Evolutionary conservation across 441 rosid genomes (phyloP).

Genomic region (Capsella rubella): DNA sequence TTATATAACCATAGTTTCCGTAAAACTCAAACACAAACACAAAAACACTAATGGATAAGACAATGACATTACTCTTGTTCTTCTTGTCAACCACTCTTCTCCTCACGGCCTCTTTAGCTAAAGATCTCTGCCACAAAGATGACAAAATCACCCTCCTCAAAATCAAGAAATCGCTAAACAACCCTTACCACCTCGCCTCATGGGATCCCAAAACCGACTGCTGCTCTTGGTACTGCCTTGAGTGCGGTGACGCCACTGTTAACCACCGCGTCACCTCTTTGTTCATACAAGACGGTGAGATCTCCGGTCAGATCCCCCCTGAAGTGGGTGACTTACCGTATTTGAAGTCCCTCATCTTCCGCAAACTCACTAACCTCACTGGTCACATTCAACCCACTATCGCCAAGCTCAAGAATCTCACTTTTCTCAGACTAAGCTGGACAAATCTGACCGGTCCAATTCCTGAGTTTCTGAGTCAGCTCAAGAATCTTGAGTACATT

Average conservation of each 20-base stretch:
- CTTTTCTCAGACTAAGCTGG: slow-evolving; percentile 51
- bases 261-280: slow-evolving; percentile 66
- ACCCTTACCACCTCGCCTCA: slow-evolving; percentile 68
- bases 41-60: slow-evolving; percentile 34
- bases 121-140: slow-evolving; percentile 46
- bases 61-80: slow-evolving; percentile 29
- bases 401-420: slow-evolving; percentile 58
- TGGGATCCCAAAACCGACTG: slow-evolving; percentile 71
- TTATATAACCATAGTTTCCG: slow-evolving; percentile 14
- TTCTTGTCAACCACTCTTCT: slow-evolving; percentile 28
- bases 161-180: slow-evolving; percentile 52
- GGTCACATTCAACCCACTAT: slow-evolving; percentile 60
- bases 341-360: slow-evolving; percentile 53
- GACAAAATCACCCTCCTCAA: slow-evolving; percentile 57
- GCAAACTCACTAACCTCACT: slow-evolving; percentile 58
- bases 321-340: slow-evolving; percentile 63
- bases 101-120: slow-evolving; percentile 32
- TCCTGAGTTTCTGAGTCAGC: slow-evolving; percentile 54
- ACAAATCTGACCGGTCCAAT: slow-evolving; percentile 58
- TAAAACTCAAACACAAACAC: slow-evolving; percentile 15
- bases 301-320: slow-evolving; percentile 53
- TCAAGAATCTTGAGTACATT: slow-evolving; percentile 54
- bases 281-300: slow-evolving; percentile 48
- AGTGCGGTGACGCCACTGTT: slow-evolving; percentile 59
- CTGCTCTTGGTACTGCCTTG: slow-evolving; percentile 75